A percentile compares a stretch with the other conserved stretches of the same genome.
phyloP scores from a whole-genome alignment of 371 early-diverging fungal species.

The Funneliformis caledonium region DNA sequence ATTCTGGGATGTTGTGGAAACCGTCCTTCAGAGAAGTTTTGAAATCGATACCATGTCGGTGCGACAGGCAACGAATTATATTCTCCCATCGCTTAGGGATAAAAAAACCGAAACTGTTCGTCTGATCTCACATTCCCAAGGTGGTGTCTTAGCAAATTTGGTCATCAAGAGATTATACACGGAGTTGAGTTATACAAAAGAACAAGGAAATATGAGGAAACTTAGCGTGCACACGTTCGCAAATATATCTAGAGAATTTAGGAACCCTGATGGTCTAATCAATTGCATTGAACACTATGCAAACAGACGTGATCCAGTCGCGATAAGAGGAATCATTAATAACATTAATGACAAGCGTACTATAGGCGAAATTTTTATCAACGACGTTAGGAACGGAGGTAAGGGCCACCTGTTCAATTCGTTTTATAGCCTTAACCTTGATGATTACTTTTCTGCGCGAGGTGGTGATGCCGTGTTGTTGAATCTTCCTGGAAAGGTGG shows the following conservation, averaged over 20 bases:
- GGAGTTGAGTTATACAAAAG: neutral
- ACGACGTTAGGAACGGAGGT: neutral
- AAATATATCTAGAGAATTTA: slow-evolving; percentile 12
- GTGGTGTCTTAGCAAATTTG: slow-evolving; percentile 14
- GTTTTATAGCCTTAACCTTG: neutral
- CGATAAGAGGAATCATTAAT: neutral
- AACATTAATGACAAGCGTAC: neutral
- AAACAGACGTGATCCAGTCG: slow-evolving; percentile 12
- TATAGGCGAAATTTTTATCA: slow-evolving; percentile 13
- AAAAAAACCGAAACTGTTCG: neutral
- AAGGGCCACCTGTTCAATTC: slow-evolving; percentile 1
- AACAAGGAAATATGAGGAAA: slow-evolving; percentile 1
- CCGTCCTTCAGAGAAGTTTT: slow-evolving; percentile 1
- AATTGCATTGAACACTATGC: slow-evolving; percentile 23
- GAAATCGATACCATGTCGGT: neutral
- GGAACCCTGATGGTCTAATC: neutral
- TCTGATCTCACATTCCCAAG: slow-evolving; percentile 20
- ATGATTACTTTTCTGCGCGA: neutral
- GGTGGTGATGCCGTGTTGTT: no score
- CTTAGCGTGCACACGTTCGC: slow-evolving; percentile 24
- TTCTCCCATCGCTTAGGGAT: slow-evolving; percentile 18
- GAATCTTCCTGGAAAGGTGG: no score
- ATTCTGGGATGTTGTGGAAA: neutral
- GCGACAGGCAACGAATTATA: neutral
- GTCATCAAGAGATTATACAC: neutral